Evolutionary conservation across 2,329 filamentous ascomycete genomes (phyloP), one percentile per base, ranked within the genome.

Genomic region (Colletotrichum filicis): DNA sequence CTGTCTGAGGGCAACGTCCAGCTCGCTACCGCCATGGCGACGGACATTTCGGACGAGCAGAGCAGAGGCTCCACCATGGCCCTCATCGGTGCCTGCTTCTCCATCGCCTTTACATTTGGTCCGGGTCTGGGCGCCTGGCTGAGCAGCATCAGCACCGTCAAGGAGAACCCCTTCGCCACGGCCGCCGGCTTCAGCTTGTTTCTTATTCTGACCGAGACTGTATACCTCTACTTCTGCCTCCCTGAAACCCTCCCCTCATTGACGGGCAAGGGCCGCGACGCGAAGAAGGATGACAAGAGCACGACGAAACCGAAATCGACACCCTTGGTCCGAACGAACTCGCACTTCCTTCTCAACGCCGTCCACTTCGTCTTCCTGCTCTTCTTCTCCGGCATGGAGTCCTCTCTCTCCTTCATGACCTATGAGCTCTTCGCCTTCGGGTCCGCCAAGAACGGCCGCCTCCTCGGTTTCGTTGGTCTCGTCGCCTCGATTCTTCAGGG

Each of bases 301-400:
- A 79, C 77, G 60, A 71, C 66, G n/a, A 76, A 49, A 49, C 19
- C 76, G n/a, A 66, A 74, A 64, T 55, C 79, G 57, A 70, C 76
- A 24, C 64, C 77, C 2, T 71, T 82, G 28, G 83, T 85, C 77
- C 87, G 93, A 71, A 97, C 94, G 3, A 98, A 98, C 83, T 95
- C 93, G 4, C 95, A 97, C 76, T 84, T 90, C 35, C 81, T 97
- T 14, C 91, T 99, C 59, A 98, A 98, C 80, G 84, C 92, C 1
- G 92, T 94, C 0, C 97, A 99, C 83, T 93, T 98, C 79, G 85
- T 92, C 59, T 99, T 99, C 83, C 91, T 99, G 73, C 91, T 99
- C 14, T 98, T 98, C 84, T 99, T 99, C 84, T 98, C 95, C 2
- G 97, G 97, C 74, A 96, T 99, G 93, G 97, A 99, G 81, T 98